These are phyloP conservation scores for Fraxinus dipetala DNA, from an alignment of 305 asterid species.

Conservation along the genomic window DNA sequence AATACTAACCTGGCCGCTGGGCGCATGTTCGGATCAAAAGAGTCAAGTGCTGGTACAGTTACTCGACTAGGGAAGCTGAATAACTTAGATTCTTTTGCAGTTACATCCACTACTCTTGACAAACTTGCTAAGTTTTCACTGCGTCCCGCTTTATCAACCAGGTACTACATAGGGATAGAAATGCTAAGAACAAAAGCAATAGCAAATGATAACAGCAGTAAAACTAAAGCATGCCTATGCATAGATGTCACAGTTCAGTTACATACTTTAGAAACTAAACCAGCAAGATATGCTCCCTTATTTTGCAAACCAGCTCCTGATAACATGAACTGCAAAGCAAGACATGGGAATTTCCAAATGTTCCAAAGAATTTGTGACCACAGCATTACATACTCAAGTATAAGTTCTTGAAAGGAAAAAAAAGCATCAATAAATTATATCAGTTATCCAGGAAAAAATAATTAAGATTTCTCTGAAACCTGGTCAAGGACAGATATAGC, in stretches of 20 bases:
- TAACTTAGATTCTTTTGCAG: constrained; percentile 38
- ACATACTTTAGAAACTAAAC: constrained; percentile 69
- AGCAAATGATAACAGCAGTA: constrained; percentile 2
- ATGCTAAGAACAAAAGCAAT: constrained; percentile 11
- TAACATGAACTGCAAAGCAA: constrained; percentile 64
- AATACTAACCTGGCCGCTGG: constrained; percentile 44
- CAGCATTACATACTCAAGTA: constrained; percentile 8
- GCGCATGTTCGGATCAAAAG: constrained; percentile 35
- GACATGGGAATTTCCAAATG: constrained; percentile 22
- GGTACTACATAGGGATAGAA: constrained; percentile 41
- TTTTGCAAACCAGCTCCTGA: constrained; percentile 64
- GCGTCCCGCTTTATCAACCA: constrained; percentile 40
- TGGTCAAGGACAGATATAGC: constrained; percentile 89
- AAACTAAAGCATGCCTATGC: constrained; percentile 18
- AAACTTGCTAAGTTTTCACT: constrained; percentile 40
- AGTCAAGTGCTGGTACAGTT: constrained; percentile 39
- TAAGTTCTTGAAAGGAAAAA: neutral
- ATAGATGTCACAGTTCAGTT: constrained; percentile 16
- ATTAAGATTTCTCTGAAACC: constrained; percentile 40
- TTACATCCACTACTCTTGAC: constrained; percentile 40
- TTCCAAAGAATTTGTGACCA: constrained; percentile 1
- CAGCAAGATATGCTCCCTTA: constrained; percentile 72
- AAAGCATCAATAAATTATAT: constrained; percentile 4
- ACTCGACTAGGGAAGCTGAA: constrained; percentile 43
- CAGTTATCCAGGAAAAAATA: constrained; percentile 7